Evolutionary conservation across 208 protist species (phyloP), one percentile per base, ranked within the genome.

Genomic region (Lotmaria passim): DNA sequence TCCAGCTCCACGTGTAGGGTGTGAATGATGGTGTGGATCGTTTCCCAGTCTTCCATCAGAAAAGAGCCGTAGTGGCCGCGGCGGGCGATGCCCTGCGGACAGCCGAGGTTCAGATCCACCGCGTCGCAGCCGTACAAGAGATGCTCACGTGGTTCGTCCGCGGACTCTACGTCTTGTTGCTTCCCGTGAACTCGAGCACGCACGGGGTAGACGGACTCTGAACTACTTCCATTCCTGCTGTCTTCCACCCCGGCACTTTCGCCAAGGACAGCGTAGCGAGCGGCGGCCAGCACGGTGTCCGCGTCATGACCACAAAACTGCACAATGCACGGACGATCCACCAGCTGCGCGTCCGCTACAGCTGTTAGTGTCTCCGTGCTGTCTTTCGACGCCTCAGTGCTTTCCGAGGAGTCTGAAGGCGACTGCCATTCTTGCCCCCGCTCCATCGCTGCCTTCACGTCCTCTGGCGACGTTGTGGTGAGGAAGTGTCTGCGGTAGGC

Each of bases 11-110:
- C 83, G 21, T 87, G 72, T 17, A 97, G 72, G 7, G 79, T 85
- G 72, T 91, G 85, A 15, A 97, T 79, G n/a, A 96, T 87, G 26
- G 76, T 86, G 77, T 94, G 89, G 19, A 97, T 68, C 23, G 78
- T 24, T 1, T 91, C 80, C 86, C 91, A 96, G 64, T 97, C 80
- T 36, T 97, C 90, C 90, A 95, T 95, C 14, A 98, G 79, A 62
- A 96, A 98, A 11, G 89, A 82, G 41, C 96, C 93, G 78, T 97
- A 98, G 77, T 93, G 74, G 3, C 96, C 94, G 26, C 89, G 91
- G 44, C 87, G 72, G 41, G 96, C 94, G 48, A 98, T 97, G 30
- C 90, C 85, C 68, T 98, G 94, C n/a, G 94, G 94, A 64, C 96
- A 98, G 56, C 93, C 94, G 15, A 98, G 75, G 55, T 97, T 97